These are phyloP conservation scores for Akanthomyces lecanii DNA, from an alignment of 2,329 filamentous ascomycete genomes.

Conservation along the genomic window DNA sequence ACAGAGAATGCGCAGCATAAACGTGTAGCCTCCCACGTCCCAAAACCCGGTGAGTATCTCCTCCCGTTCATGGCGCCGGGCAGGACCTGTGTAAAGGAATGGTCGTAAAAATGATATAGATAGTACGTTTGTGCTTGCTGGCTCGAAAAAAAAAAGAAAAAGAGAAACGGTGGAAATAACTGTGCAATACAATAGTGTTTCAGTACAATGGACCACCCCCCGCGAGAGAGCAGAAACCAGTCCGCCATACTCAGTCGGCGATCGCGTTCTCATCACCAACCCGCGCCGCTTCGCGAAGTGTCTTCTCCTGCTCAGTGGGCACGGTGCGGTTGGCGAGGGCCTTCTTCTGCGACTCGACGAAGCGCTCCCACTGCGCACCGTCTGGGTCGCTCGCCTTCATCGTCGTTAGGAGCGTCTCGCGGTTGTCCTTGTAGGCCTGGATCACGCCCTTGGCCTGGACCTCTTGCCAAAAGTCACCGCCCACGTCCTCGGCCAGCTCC, in stretches of 20 bases:
- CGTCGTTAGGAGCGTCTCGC: conserved; percentile 43
- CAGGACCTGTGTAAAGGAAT: neutral
- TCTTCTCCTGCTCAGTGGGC: conserved; percentile 25
- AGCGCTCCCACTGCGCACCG: conserved; percentile 51
- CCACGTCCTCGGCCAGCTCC: conserved; percentile 60
- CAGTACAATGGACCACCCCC: neutral
- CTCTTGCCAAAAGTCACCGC: conserved; percentile 54
- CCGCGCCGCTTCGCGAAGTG: conserved; percentile 17
- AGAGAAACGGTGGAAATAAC: neutral
- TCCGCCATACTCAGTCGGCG: conserved; percentile 30
- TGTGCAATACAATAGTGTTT: conserved; percentile 1
- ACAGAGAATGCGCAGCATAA: too few species aligned
- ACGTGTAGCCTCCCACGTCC: neutral
- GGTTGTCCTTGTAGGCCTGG: conserved; percentile 56
- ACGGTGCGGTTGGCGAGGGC: conserved; percentile 49
- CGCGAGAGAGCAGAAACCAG: neutral
- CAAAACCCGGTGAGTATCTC: too few species aligned
- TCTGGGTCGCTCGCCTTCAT: conserved; percentile 60
- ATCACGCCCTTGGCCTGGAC: conserved; percentile 57
- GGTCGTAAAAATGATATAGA: neutral
- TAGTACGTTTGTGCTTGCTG: neutral
- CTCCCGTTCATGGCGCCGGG: conserved; percentile 10
- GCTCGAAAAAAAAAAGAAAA: neutral
- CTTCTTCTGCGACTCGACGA: conserved; percentile 60
- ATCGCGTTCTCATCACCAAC: conserved; percentile 39